phyloP scores from a whole-genome alignment of 495 filamentous ascomycete genomes.

The Filosporella fistucella region DNA sequence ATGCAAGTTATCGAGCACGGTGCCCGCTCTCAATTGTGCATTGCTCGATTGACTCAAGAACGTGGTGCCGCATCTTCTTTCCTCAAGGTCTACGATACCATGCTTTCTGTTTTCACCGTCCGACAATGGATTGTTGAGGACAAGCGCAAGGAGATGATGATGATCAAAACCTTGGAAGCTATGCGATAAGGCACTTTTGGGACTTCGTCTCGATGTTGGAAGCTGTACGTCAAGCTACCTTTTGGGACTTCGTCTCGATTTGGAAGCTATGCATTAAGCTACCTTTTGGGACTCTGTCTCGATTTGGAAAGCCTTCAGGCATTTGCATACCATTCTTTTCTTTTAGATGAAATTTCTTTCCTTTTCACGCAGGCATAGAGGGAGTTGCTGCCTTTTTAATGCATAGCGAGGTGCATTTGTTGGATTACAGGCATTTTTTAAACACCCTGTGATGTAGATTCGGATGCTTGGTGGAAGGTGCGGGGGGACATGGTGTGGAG shows the following conservation, averaged over 20 bases:
- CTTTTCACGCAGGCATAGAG: too few species aligned
- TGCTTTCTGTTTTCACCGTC: conserved; percentile 54
- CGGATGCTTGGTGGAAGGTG: not conserved
- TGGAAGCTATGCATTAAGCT: not conserved
- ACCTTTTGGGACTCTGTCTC: not conserved
- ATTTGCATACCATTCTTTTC: not conserved
- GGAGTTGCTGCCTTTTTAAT: too few species aligned
- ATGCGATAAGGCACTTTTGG: too few species aligned
- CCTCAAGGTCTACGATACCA: conserved; percentile 70
- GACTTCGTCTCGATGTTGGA: not conserved
- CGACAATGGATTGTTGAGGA: conserved; percentile 67
- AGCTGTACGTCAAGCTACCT: not conserved
- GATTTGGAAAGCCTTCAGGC: not conserved
- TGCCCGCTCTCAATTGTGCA: conserved; percentile 57
- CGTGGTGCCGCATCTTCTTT: conserved; percentile 83
- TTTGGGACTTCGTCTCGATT: not conserved
- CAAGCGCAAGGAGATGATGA: conserved; percentile 59
- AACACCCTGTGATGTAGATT: not conserved
- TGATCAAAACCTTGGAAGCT: conserved; percentile 51
- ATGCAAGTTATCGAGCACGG: conserved; percentile 82
- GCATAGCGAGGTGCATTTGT: too few species aligned
- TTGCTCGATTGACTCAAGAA: conserved; percentile 83
- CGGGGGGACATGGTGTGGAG: not conserved
- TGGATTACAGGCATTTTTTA: too few species aligned
- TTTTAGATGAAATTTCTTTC: not conserved